A percentile compares a stretch with the other conserved stretches of the same genome.
Evolutionary conservation across 352 stramenopile genomes (phyloP).

Genomic region (Lagenidium giganteum): DNA sequence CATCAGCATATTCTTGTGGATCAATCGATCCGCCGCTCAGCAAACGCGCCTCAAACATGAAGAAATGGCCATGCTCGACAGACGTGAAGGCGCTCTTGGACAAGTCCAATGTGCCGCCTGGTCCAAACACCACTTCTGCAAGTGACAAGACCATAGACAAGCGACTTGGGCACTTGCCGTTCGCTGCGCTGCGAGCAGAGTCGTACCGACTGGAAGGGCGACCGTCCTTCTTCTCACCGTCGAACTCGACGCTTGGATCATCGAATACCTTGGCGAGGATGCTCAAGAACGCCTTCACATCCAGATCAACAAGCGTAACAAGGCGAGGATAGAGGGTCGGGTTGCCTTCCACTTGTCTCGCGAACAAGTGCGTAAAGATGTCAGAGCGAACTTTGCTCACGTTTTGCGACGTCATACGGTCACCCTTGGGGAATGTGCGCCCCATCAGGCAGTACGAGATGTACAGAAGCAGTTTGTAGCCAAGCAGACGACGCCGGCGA

Average conservation of each 20-base stretch:
- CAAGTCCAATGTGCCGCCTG: constrained; percentile 19
- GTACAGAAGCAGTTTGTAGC: constrained; percentile 88
- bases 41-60: constrained; percentile 87
- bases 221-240: constrained; percentile 64
- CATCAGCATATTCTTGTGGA: constrained; percentile 75
- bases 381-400: constrained; percentile 63
- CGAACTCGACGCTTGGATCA: constrained; percentile 79
- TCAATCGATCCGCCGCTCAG: constrained; percentile 82
- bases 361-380: constrained; percentile 86
- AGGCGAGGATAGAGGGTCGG: constrained; percentile 75
- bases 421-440: constrained; percentile 85
- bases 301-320: constrained; percentile 66
- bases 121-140: constrained; percentile 74
- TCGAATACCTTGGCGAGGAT: constrained; percentile 80
- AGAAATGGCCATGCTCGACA: constrained; percentile 84
- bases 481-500: constrained; percentile 60
- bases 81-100: constrained; percentile 59
- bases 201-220: constrained; percentile 69
- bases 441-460: constrained; percentile 90
- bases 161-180: constrained; percentile 75
- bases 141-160: constrained; percentile 83
- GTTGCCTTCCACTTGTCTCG: constrained; percentile 36
- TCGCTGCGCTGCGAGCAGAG: constrained; percentile 60
- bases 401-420: constrained; percentile 56
- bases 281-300: constrained; percentile 78